phyloP scores from a whole-genome alignment of 345 rosid genomes.

The Corymbia maculata region DNA sequence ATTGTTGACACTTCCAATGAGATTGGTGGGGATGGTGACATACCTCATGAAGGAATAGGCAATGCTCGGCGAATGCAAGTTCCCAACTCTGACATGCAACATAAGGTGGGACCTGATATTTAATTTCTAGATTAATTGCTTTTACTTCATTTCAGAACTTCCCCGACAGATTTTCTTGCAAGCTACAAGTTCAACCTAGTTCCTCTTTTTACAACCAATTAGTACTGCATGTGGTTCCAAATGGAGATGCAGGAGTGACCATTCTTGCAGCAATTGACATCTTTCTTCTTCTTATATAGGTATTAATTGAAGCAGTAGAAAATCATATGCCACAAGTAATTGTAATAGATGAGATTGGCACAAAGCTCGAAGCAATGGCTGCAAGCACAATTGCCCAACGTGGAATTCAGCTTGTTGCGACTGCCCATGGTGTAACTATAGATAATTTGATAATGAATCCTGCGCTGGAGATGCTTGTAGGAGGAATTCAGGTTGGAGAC shows the following conservation, averaged over 20 bases:
- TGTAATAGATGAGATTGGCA: conserved; percentile 93
- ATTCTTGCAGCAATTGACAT: not conserved
- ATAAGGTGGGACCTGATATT: conserved; percentile 40
- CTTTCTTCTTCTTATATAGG: conserved; percentile 21
- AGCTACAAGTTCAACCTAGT: not conserved
- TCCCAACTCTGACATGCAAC: conserved; percentile 76
- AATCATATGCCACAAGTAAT: conserved; percentile 97
- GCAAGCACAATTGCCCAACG: conserved; percentile 95
- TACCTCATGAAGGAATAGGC: conserved; percentile 91
- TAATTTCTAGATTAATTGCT: not conserved
- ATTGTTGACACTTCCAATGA: conserved; percentile 93
- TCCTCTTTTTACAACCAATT: not conserved
- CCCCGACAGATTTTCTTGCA: not conserved
- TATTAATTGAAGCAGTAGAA: conserved; percentile 83
- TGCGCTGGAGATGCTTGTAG: conserved; percentile 82
- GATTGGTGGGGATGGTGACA: conserved; percentile 98
- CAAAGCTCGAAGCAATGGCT: conserved; percentile 92
- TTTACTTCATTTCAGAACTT: not conserved
- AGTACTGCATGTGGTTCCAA: not conserved
- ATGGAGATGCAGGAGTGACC: not conserved
- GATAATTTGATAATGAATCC: conserved; percentile 90
- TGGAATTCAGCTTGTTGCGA: conserved; percentile 91
- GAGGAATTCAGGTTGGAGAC: conserved; percentile 74
- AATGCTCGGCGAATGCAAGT: conserved; percentile 96
- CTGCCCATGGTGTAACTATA: conserved; percentile 81